These are phyloP conservation scores for Clitoria ternatea DNA, from an alignment of 306 rosid species.

Conservation along the genomic window DNA sequence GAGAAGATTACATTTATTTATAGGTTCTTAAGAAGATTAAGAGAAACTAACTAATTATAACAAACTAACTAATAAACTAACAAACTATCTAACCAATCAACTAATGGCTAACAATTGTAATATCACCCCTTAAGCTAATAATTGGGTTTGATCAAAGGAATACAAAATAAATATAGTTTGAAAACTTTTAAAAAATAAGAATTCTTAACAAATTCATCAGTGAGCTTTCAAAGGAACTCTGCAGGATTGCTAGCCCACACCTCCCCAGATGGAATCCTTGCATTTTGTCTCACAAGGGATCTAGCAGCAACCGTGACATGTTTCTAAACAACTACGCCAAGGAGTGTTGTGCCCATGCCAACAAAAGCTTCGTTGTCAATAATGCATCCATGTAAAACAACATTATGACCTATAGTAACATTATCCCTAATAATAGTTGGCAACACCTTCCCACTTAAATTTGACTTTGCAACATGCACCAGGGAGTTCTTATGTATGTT, in stretches of 20 bases:
- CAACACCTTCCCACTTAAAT: conserved; percentile 83
- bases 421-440: conserved; percentile 83
- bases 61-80: too few species aligned
- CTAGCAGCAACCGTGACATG: conserved; percentile 93
- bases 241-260: conserved; percentile 99
- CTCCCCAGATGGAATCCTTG: conserved; percentile 87
- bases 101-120: too few species aligned
- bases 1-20: too few species aligned
- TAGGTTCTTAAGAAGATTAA: too few species aligned
- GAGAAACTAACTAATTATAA: too few species aligned
- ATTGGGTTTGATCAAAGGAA: too few species aligned
- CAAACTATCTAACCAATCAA: too few species aligned
- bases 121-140: too few species aligned
- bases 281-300: conserved; percentile 84
- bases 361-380: conserved; percentile 94
- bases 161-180: too few species aligned
- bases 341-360: conserved; percentile 86
- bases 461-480: conserved; percentile 92
- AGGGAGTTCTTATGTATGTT: conserved; percentile 93
- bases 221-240: conserved; percentile 84
- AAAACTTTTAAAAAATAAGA: too few species aligned
- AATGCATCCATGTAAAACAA: conserved; percentile 87
- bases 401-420: conserved; percentile 94
- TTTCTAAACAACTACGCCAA: conserved; percentile 81
- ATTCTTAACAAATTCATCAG: too few species aligned